Conservation (phyloP, 148 eudicot genomes). For the Rhododendron mucronatum region DNA sequence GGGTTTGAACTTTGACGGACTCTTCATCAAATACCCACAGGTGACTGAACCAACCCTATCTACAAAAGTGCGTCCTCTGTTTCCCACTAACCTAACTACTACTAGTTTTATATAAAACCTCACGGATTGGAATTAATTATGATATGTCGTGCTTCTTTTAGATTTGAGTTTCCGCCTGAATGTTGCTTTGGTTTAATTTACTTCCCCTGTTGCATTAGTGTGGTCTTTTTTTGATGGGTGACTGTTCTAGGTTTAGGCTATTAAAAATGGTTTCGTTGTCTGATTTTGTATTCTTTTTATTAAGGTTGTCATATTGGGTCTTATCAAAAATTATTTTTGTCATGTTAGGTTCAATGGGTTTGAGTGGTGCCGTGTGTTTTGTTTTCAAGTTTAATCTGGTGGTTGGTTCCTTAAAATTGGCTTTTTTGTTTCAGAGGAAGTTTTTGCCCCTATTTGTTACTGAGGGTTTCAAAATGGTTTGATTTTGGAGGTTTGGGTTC, state of each 20-base stretch:
- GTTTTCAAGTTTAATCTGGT: constrained; percentile 13
- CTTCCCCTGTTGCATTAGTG: background rate
- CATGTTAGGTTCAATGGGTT: constrained; percentile 34
- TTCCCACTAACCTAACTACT: background rate
- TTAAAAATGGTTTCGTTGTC: background rate
- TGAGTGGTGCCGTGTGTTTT: constrained; percentile 53
- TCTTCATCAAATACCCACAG: constrained; percentile 2
- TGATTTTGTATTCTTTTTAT: background rate
- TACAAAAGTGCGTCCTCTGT: constrained; percentile 9
- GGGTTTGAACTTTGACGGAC: no score
- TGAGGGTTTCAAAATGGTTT: no score
- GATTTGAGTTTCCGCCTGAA: background rate
- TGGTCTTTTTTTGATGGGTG: constrained; percentile 16
- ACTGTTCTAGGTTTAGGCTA: background rate
- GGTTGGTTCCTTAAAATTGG: constrained; percentile 20
- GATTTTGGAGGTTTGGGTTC: constrained; percentile 8
- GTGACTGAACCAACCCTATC: constrained; percentile 12
- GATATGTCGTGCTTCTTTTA: background rate
- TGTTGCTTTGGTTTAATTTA: background rate
- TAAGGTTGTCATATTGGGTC: constrained; percentile 7
- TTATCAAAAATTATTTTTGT: background rate
- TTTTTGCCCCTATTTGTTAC: background rate
- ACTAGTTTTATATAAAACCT: background rate
- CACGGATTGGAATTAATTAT: background rate
- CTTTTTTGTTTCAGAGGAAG: constrained; percentile 13